Conservation (phyloP, 352 stramenopile genomes). For the Phytophthora idaei region DNA sequence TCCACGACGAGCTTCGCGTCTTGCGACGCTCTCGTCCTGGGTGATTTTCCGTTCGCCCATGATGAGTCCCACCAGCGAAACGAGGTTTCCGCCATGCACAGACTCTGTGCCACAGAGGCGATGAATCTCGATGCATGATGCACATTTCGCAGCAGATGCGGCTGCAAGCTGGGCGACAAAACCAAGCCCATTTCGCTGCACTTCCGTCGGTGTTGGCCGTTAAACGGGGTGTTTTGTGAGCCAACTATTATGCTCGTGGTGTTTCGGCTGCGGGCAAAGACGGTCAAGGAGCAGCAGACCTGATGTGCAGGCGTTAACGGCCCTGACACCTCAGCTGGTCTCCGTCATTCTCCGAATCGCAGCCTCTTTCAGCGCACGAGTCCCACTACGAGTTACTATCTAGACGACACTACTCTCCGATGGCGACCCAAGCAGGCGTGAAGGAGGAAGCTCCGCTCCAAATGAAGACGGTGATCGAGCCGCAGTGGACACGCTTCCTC, state of each 20-base stretch:
- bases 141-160: slow-evolving; percentile 28
- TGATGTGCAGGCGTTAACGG: slow-evolving; percentile 17
- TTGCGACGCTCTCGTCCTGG: slow-evolving; percentile 8
- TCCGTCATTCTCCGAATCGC: slow-evolving; percentile 31
- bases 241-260: slow-evolving; percentile 3
- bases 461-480: slow-evolving; percentile 51
- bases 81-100: background rate
- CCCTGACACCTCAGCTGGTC: slow-evolving; percentile 18
- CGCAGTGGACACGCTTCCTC: slow-evolving; percentile 74
- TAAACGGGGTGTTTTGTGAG: slow-evolving; percentile 4
- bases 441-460: slow-evolving; percentile 45
- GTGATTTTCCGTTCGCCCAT: background rate
- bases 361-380: background rate
- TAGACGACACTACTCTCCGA: slow-evolving; percentile 12
- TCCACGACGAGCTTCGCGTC: background rate
- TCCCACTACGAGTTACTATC: background rate
- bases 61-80: slow-evolving; percentile 4
- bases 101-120: background rate
- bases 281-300: slow-evolving; percentile 30
- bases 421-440: slow-evolving; percentile 38
- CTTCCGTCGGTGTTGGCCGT: slow-evolving; percentile 16
- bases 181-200: slow-evolving; percentile 31
- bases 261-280: slow-evolving; percentile 18
- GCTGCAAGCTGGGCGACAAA: slow-evolving; percentile 18
- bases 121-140: slow-evolving; percentile 22